Conservation (phyloP, 371 early-diverging fungal genomes). For the Mortierella sp. region DNA sequence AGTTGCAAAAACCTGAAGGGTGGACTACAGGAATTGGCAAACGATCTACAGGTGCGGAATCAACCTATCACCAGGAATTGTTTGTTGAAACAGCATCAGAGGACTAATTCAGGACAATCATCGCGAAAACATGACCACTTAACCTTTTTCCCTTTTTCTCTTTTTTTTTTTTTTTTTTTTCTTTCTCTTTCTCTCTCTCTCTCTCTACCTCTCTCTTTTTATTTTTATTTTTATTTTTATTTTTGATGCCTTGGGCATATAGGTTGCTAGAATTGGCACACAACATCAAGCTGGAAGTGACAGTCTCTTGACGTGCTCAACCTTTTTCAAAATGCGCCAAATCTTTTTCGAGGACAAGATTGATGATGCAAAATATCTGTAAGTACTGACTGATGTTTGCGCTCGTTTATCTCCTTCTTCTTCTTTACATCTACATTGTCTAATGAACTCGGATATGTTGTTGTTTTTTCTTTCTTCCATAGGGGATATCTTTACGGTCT, state of each 20-base stretch:
- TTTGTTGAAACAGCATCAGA: too few species aligned
- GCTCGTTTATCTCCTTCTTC: too few species aligned
- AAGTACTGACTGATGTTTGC: slow-evolving; percentile 47
- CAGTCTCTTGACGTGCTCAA: slow-evolving; percentile 93
- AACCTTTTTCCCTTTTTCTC: too few species aligned
- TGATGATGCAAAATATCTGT: slow-evolving; percentile 93
- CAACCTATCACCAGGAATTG: too few species aligned
- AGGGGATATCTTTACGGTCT: slow-evolving; percentile 55
- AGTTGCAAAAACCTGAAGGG: slow-evolving; percentile 97
- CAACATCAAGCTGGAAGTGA: slow-evolving; percentile 99
- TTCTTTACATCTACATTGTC: background rate
- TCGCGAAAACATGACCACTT: too few species aligned
- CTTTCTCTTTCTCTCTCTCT: background rate
- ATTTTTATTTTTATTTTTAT: too few species aligned
- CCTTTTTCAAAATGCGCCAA: slow-evolving; percentile 97
- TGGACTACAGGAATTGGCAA: slow-evolving; percentile 99
- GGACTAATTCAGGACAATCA: too few species aligned
- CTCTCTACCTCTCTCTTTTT: too few species aligned
- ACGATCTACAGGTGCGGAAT: slow-evolving; percentile 85
- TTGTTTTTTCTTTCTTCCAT: background rate
- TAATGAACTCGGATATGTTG: background rate
- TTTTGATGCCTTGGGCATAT: slow-evolving; percentile 4
- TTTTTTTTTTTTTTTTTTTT: too few species aligned
- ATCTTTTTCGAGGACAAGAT: slow-evolving; percentile 94
- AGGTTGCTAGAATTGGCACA: slow-evolving; percentile 94